Percentiles rank a stretch among this genome's conserved stretches.
Evolutionary conservation across 768 basidiomycete species (phyloP).

Genomic region (Grammothele lineata): DNA sequence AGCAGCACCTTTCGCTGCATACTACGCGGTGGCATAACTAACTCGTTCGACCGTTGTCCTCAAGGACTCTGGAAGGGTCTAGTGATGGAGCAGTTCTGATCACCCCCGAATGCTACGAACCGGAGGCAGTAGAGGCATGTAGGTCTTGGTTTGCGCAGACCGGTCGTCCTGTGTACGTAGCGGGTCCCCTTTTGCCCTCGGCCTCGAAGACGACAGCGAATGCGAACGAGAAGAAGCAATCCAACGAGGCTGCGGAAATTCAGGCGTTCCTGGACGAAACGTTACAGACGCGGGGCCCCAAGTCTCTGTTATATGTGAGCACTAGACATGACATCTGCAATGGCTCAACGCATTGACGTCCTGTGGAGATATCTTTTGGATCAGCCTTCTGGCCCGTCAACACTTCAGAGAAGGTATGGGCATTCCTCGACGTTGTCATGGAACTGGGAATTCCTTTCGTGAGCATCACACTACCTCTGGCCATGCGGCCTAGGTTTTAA

Average conservation of each 20-base stretch:
- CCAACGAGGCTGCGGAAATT: conserved; percentile 10
- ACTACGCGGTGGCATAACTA: too few species aligned
- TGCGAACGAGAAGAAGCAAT: conserved; percentile 10
- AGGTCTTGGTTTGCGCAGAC: conserved; percentile 15
- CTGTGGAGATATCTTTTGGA: conserved; percentile 22
- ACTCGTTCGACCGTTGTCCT: too few species aligned
- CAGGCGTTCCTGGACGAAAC: conserved; percentile 15
- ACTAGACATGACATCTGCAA: too few species aligned
- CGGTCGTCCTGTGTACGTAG: conserved; percentile 6
- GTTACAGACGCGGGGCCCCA: conserved; percentile 11
- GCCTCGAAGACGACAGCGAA: not conserved
- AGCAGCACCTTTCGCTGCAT: too few species aligned
- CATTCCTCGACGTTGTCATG: conserved; percentile 20
- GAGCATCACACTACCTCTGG: not conserved
- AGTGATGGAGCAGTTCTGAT: conserved; percentile 16
- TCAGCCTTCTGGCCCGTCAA: conserved; percentile 18
- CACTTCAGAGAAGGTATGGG: conserved; percentile 19
- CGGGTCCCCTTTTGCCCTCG: conserved; percentile 16
- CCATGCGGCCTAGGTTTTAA: not conserved
- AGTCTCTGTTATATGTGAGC: conserved; percentile 20
- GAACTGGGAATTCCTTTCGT: conserved; percentile 23
- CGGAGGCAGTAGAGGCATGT: conserved; percentile 9
- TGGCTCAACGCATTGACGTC: too few species aligned
- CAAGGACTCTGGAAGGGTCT: not conserved
- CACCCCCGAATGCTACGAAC: conserved; percentile 14